These are phyloP conservation scores for Butyriboletus loyo DNA, from an alignment of 768 basidiomycete species.

Conservation along the genomic window DNA sequence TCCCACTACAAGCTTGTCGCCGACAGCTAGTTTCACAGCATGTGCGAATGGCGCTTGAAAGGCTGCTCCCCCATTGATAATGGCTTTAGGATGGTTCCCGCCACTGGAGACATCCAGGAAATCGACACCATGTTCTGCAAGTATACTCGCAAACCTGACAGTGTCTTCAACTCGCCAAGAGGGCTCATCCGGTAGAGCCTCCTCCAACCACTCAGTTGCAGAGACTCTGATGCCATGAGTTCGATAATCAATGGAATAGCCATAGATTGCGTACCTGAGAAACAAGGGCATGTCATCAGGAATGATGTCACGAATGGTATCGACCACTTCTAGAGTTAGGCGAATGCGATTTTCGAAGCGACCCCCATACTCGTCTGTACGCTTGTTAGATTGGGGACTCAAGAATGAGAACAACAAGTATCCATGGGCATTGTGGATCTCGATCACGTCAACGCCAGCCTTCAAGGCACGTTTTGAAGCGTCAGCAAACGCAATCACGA, in stretches of 20 bases:
- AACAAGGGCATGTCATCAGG: slow-evolving; percentile 66
- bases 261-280: slow-evolving; percentile 46
- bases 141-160: slow-evolving; percentile 52
- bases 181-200: slow-evolving; percentile 52
- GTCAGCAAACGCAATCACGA: slow-evolving; percentile 55
- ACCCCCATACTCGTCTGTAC: slow-evolving; percentile 69
- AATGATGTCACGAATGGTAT: slow-evolving; percentile 59
- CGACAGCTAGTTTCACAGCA: slow-evolving; percentile 47
- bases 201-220: slow-evolving; percentile 72
- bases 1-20: slow-evolving; percentile 37
- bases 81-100: slow-evolving; percentile 49
- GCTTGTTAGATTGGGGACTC: slow-evolving; percentile 58
- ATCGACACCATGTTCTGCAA: slow-evolving; percentile 67
- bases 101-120: slow-evolving; percentile 71
- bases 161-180: slow-evolving; percentile 73
- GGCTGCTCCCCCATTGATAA: slow-evolving; percentile 21
- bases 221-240: slow-evolving; percentile 42
- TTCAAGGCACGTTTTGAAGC: slow-evolving; percentile 51
- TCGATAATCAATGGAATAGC: background rate
- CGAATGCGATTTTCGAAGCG: slow-evolving; percentile 67
- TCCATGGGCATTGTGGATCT: slow-evolving; percentile 66
- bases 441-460: slow-evolving; percentile 58
- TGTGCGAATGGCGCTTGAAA: slow-evolving; percentile 59
- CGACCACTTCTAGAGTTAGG: slow-evolving; percentile 59
- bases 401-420: slow-evolving; percentile 57